These are phyloP conservation scores for Sphaerulina vaccinii DNA, from an alignment of 2,329 filamentous ascomycete species.

Conservation along the genomic window DNA sequence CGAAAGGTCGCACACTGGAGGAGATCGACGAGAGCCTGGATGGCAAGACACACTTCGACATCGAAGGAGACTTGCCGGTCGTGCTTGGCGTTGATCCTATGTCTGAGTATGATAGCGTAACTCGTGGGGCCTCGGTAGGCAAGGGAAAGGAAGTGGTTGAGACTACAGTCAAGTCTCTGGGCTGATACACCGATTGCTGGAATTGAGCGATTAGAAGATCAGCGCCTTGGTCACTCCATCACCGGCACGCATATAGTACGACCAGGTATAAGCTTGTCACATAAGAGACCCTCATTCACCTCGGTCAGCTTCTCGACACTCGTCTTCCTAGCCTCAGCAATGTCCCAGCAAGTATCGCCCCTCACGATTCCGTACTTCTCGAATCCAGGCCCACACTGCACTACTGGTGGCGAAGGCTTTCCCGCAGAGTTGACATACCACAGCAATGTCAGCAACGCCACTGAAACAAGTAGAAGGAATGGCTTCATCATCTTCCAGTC, in stretches of 20 bases:
- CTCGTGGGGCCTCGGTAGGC: no score
- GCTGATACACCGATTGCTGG: no score
- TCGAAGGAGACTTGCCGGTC: no score
- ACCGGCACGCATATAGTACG: conserved; percentile 15
- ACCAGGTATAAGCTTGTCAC: conserved; percentile 13
- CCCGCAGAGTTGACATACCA: conserved; percentile 15
- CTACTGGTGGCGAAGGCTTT: neutral
- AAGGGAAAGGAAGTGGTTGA: no score
- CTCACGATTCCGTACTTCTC: conserved; percentile 16
- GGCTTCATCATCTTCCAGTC: conserved; percentile 21
- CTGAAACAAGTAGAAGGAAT: conserved; percentile 16
- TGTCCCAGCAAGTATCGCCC: conserved; percentile 22
- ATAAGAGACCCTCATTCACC: conserved; percentile 18
- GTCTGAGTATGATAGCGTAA: no score
- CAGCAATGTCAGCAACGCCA: conserved; percentile 15
- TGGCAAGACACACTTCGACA: no score
- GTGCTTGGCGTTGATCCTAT: no score
- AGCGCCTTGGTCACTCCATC: no score
- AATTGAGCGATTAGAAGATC: no score
- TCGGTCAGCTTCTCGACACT: conserved; percentile 14
- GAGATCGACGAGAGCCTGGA: conserved; percentile 47
- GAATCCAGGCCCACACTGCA: conserved; percentile 14
- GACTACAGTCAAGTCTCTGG: no score
- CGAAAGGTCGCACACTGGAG: conserved; percentile 43
- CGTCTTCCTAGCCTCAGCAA: conserved; percentile 16